Evolutionary conservation across 2,329 filamentous ascomycete genomes (phyloP), one percentile per base, ranked within the genome.

Genomic region (Pseudogymnoascus sp.): DNA sequence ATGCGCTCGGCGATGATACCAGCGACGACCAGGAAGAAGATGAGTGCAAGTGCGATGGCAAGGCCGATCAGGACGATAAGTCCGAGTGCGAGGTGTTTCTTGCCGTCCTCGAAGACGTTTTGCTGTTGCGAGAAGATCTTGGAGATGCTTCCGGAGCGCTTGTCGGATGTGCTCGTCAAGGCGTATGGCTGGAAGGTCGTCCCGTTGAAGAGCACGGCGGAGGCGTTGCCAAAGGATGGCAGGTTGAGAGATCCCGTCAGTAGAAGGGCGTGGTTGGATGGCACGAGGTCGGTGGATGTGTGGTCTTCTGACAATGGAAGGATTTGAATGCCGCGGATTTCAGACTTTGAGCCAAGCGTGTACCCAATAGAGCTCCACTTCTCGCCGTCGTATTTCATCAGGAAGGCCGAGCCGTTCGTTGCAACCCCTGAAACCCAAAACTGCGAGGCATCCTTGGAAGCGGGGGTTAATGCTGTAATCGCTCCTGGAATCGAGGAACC

Each of bases 121-220:
- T 87, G 78, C 58, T 90, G 88, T 75, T 95, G 86, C 9, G 92
- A 88, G 73, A 99, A 96, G 64, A 97, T 81, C 66, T 84, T 85
- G 35, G 88, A 86, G 69, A 99, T 83, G 68, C 85, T 92, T 58
- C 92, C 91, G 9, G 84, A 78, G 10, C 80, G 79, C 63, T 85
- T 85, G 68, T 85, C 80, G 10, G 81, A 75, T 63, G 81, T 87
- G 50, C 84, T 88, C 1, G 92, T 89, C 41, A 99, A 81, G 40
- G 91, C 82, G 72, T 93, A 96, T 0, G 94, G 93, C 59, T 80
- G 79, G 71, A 93, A 85, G 2, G 79, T 77, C 9, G 86, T 90
- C 68, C 94, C 94, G 70, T 97, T 90, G 77, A 89, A 99, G 29
- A 97, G 78, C 6, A 87, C 93, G 7, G 90, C 92, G 11, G 93